Evolutionary conservation across 1,284 basidiomycete species (phyloP).

Genomic region (Ustilago nuda): DNA sequence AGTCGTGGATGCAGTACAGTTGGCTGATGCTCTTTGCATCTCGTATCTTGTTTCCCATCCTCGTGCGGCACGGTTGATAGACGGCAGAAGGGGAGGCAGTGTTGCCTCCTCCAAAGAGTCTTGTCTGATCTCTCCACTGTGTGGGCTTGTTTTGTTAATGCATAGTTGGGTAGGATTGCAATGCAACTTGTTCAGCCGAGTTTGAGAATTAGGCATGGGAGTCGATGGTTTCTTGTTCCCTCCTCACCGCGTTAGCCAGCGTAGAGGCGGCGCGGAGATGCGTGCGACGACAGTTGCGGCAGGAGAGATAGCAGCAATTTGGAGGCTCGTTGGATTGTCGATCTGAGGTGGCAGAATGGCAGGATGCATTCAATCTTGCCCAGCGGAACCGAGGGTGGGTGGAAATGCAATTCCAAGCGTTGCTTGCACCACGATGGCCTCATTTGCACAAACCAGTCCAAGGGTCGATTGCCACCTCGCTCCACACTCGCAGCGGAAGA

Average conservation of each 20-base stretch:
- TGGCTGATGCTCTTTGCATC: neutral
- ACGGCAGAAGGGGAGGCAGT: constrained; percentile 53
- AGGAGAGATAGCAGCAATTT: constrained; percentile 64
- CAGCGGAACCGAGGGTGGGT: too few species aligned
- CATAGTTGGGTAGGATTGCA: neutral
- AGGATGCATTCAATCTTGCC: too few species aligned
- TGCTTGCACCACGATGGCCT: too few species aligned
- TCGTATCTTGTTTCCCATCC: neutral
- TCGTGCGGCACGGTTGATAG: neutral
- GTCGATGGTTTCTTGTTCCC: too few species aligned
- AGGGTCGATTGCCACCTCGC: too few species aligned
- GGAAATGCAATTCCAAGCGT: too few species aligned
- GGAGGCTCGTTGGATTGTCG: constrained; percentile 72
- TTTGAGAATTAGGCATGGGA: neutral
- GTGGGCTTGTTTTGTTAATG: too few species aligned
- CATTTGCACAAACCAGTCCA: too few species aligned
- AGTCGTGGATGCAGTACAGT: neutral
- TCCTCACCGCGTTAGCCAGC: too few species aligned
- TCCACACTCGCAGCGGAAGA: too few species aligned
- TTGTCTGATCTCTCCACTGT: constrained; percentile 22
- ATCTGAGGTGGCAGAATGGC: constrained; percentile 69
- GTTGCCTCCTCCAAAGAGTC: constrained; percentile 47
- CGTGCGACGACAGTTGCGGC: constrained; percentile 44
- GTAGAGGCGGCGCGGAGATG: constrained; percentile 43
- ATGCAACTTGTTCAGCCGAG: neutral